Evolutionary conservation across 2,329 filamentous ascomycete genomes (phyloP), one percentile per base, ranked within the genome.

Genomic region (Colletotrichum sp.): DNA sequence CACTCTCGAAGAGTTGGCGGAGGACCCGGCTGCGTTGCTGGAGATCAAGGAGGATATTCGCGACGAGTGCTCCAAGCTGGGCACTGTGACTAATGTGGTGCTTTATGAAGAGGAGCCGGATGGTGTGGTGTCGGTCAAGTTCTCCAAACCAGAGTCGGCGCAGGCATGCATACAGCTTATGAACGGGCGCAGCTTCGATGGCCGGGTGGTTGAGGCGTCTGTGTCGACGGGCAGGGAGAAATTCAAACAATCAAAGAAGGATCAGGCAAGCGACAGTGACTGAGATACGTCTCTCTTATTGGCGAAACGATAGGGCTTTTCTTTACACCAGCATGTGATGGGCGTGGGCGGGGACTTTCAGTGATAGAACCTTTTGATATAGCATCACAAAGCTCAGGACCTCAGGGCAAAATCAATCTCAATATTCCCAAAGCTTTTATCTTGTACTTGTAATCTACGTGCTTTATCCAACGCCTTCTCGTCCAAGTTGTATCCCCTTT

Each of bases 11-110:
- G 95, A 98, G 85, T 89, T 98, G 30, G 93, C 96, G 79, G 94
- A 97, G 81, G 96, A 98, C 80, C 92, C 94, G 3, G 92, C 93
- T 1, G 94, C 94, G 2, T 90, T 97, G 75, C 88, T 97, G 48
- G 96, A 98, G 77, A 98, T 98, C 86, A 97, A 97, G 82, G 94
- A 98, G 83, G 97, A 99, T 82, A 95, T 98, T 71, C 91, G 95
- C 61, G 95, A 98, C 66, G 96, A 98, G 84, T 98, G 95, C 83
- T 89, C 91, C 73, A 97, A 97, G 85, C 88, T 97, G 16, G 97
- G 97, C 5, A 89, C 93, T 28, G 95, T 98, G 43, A 98, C 96
- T 36, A 98, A 97, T 81, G 95, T 98, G 55, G 93, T 97, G 5
- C 87, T 99, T 18, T 99, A 94, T 83, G 97, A 99, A 83, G 89